Conservation (phyloP, 768 basidiomycete species). For the Russula emetica region DNA sequence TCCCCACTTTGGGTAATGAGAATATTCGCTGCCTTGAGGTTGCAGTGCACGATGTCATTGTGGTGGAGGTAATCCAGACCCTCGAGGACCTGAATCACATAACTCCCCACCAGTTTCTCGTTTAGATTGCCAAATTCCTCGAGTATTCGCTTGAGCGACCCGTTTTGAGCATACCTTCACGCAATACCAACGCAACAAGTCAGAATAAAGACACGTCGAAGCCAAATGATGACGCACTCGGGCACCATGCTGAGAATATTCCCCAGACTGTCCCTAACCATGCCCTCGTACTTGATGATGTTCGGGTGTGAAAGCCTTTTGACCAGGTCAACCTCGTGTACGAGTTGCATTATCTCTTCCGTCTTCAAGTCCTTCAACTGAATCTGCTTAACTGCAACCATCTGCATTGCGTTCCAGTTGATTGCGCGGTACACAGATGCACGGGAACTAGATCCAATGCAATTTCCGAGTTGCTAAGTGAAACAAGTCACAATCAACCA, state of each 20-base stretch:
- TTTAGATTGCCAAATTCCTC: not conserved
- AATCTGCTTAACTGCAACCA: not conserved
- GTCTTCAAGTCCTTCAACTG: not conserved
- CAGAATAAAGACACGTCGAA: not conserved
- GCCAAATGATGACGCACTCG: not conserved
- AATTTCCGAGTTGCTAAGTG: not conserved
- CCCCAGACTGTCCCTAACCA: not conserved
- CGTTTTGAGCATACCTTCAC: not conserved
- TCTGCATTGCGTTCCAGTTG: not conserved
- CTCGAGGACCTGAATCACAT: not conserved
- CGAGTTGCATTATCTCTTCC: not conserved
- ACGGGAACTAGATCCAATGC: not conserved
- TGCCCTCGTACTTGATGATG: not conserved
- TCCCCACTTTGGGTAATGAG: not conserved
- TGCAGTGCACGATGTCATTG: not conserved
- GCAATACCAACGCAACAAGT: not conserved
- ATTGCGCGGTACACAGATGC: not conserved
- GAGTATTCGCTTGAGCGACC: not conserved
- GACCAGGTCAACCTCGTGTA: not conserved
- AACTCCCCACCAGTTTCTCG: not conserved
- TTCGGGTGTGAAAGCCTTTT: not conserved
- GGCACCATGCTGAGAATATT: not conserved
- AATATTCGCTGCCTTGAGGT: slow-evolving; percentile 1
- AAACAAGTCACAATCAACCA: not conserved
- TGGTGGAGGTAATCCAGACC: not conserved